Evolutionary conservation across 1,284 basidiomycete species (phyloP), one percentile per base, ranked within the genome.

Genomic region (Malassezia restricta): DNA sequence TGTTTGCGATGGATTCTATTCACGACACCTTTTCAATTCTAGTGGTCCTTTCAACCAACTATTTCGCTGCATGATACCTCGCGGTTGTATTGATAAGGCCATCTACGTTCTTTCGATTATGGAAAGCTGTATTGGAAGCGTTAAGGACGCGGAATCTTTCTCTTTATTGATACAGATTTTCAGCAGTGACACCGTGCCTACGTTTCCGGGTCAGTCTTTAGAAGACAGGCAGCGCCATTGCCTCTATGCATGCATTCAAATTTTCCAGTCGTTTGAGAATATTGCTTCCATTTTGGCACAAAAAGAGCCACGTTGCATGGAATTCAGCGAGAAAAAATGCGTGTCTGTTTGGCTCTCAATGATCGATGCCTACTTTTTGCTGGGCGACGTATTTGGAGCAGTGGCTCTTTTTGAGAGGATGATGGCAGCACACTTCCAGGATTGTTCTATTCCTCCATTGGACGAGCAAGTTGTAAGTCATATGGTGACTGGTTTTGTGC

Each of bases 331-430:
- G 14, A 17, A 46, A 42, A 29, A 29, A 12, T 43, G 48, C 44
- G 74, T 81, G 29, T 63, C 76, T 32, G 77, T 86, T 1, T 90
- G 82, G 81, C 82, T 83, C 57, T 75, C 78, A 57, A 85, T 90
- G 81, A 80, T 92, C 49, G 77, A 80, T 40, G 80, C 82, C 0
- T 83, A 86, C 74, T 85, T 92, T 76, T 77, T 76, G 15, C 79
- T 77, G 31, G 82, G 81, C 5, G 76, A 82, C 53, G 77, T 82
- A 0, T 79, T 80, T 3, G 80, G 78, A 42, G 88, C 82, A 5
- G 69, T 90, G 8, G 79, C 74, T 15, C 73, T 91, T 3, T 76
- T 92, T 42, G 83, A 87, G 58, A 74, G 78, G 56, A 86, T 92
- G 82, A 77, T 89, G 5, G 43, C 39, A 8, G 15, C 14, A 15